A percentile compares a stretch with the other conserved stretches of the same genome.
Conservation (phyloP, 768 basidiomycete species). For the Rhodocollybia butyracea region DNA sequence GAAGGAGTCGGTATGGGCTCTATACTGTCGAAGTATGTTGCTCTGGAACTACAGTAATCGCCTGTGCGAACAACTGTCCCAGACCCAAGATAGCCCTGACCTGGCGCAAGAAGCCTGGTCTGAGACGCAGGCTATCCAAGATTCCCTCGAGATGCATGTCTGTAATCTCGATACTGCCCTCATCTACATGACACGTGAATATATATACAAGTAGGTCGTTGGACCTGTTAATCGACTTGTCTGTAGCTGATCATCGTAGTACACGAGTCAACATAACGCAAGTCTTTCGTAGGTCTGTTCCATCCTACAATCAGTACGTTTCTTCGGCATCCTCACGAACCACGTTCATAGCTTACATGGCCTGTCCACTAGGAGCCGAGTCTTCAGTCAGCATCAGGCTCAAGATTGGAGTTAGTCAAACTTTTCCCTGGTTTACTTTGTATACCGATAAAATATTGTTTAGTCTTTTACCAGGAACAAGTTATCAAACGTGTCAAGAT, state of each 20-base stretch:
- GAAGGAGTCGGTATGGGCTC: constrained; percentile 79
- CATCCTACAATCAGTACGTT: constrained; percentile 14
- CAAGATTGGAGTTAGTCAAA: constrained; percentile 75
- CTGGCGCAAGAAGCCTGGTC: constrained; percentile 59
- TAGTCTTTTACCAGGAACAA: constrained; percentile 68
- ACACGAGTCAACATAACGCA: constrained; percentile 64
- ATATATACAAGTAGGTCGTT: constrained; percentile 65
- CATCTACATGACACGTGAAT: constrained; percentile 66
- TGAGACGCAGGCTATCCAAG: constrained; percentile 67
- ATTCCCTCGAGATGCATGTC: constrained; percentile 60
- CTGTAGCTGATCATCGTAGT: constrained; percentile 31
- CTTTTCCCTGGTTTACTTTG: background rate
- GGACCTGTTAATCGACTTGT: constrained; percentile 5
- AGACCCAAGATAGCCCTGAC: constrained; percentile 3
- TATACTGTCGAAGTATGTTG: constrained; percentile 80
- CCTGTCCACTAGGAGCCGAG: constrained; percentile 43
- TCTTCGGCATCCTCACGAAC: constrained; percentile 8
- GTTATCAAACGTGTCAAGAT: constrained; percentile 59
- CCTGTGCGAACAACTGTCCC: constrained; percentile 32
- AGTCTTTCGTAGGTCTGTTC: constrained; percentile 58
- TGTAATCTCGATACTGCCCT: constrained; percentile 71
- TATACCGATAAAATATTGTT: too few relatives aligned
- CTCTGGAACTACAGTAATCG: constrained; percentile 72
- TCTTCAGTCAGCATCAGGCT: constrained; percentile 68
- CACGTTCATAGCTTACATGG: constrained; percentile 47